phyloP scores from a whole-genome alignment of 2,329 filamentous ascomycete genomes.

The Blumeria hordei region DNA sequence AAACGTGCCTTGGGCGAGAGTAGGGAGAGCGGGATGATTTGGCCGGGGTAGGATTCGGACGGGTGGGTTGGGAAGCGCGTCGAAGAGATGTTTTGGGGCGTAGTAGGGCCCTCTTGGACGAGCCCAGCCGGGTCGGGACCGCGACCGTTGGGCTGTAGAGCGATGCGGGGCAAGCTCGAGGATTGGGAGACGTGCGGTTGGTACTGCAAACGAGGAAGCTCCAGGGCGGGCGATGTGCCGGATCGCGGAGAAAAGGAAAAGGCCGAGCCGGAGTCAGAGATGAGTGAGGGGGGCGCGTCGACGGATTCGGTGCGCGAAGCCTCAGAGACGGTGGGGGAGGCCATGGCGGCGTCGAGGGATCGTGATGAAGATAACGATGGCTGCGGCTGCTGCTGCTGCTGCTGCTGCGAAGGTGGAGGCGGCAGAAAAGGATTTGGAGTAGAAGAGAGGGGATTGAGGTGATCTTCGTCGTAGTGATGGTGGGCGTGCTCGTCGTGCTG shows the following conservation, averaged over 20 bases:
- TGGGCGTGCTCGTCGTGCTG: slow-evolving; percentile 2
- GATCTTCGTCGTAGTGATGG: slow-evolving; percentile 12
- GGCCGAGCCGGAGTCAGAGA: slow-evolving; percentile 43
- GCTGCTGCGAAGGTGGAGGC: background rate
- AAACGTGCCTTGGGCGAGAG: too few relatives aligned
- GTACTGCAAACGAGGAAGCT: background rate
- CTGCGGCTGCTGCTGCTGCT: background rate
- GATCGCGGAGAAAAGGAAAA: slow-evolving; percentile 31
- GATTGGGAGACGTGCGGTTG: background rate
- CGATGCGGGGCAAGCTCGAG: slow-evolving; percentile 40
- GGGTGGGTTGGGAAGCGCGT: too few relatives aligned
- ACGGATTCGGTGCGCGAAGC: slow-evolving; percentile 30
- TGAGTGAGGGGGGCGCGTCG: slow-evolving; percentile 40
- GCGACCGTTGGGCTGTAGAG: slow-evolving; percentile 41
- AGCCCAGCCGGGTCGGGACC: slow-evolving; percentile 23
- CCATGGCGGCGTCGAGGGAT: slow-evolving; percentile 29
- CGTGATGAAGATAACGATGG: background rate
- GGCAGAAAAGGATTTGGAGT: slow-evolving; percentile 2
- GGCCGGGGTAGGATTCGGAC: too few relatives aligned
- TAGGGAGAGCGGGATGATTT: too few relatives aligned
- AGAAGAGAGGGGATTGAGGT: slow-evolving; percentile 9
- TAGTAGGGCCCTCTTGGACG: slow-evolving; percentile 13
- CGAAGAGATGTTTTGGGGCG: background rate
- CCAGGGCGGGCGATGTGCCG: slow-evolving; percentile 10
- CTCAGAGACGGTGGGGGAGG: slow-evolving; percentile 39